Base-by-base conservation (phyloP, 2,329 filamentous ascomycete genomes). In the Fusarium sambucinum region DNA sequence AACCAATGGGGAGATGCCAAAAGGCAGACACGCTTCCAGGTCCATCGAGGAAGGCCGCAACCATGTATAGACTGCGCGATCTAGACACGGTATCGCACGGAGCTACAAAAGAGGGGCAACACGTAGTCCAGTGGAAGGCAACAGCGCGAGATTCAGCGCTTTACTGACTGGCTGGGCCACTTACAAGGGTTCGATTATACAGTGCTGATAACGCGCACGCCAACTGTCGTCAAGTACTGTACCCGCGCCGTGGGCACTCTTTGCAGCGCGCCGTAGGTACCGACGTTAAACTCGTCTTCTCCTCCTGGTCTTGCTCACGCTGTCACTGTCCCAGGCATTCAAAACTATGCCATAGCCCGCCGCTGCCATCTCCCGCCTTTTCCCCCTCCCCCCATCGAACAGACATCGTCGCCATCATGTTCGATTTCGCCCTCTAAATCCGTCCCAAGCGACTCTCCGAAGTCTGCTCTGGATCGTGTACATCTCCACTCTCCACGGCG, bases 371-470 rank as follows among this genome's bases (percentile, higher is more conserved):
- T 73, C 70, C 68, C 73, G 72, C 72, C 68, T 74, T 75, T 79
- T 80, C 78, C 79, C 72, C 77, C 74, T 78, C 79, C 79, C 79
- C 77, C 77, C 75, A 83, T 82, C 83, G 82, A 86, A 83, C 82
- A 80, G 72, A 50, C 76, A 82, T 77, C 74, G 80, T 77, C 81
- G 81, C 81, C 77, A 86, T 87, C 84, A 79, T 78, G 77, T 85
- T 85, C 82, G 82, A 81, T 78, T 82, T 74, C 76, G 79, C 79
- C 80, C 80, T 86, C 77, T 87, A 82, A 82, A 82, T 68, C 73
- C 77, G 77, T 78, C 76, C 80, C 81, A 82, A 64, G 82, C 84
- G 83, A 84, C 84, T 85, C 79, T 79, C 77, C 73, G 81, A 82
- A 85, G 84, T 86, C 84, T 85, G 84, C 84, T 85, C 75, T 74